phyloP scores from a whole-genome alignment of 2,329 filamentous ascomycete species.

The Fusarium vanettenii region DNA sequence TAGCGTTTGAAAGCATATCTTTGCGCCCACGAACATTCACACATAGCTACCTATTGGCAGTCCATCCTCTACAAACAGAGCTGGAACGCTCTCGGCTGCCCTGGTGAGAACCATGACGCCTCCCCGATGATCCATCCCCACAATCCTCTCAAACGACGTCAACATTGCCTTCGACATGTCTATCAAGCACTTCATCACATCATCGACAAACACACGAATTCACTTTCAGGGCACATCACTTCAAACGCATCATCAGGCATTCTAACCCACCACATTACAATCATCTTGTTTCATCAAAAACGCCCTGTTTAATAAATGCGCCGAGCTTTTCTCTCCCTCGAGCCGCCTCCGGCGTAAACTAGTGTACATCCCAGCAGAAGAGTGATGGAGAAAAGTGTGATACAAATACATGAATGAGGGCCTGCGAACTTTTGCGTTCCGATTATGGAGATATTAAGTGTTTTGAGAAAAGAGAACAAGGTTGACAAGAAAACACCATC shows the following conservation, averaged over 20 bases:
- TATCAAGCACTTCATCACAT: neutral
- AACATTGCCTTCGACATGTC: neutral
- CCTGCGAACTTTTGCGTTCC: constrained; percentile 43
- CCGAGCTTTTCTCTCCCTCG: constrained; percentile 48
- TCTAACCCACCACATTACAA: constrained; percentile 7
- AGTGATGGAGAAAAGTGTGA: constrained; percentile 47
- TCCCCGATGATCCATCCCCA: constrained; percentile 8
- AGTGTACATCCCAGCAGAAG: constrained; percentile 52
- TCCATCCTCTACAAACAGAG: neutral
- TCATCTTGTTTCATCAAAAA: constrained; percentile 41
- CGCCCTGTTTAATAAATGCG: constrained; percentile 49
- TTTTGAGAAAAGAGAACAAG: constrained; percentile 44
- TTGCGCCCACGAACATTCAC: neutral
- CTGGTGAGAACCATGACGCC: constrained; percentile 12
- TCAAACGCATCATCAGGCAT: constrained; percentile 3
- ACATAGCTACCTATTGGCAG: neutral
- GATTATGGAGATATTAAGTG: constrained; percentile 47
- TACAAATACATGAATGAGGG: constrained; percentile 51
- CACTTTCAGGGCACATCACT: neutral
- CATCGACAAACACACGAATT: neutral
- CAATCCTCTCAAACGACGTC: neutral
- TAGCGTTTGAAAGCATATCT: neutral
- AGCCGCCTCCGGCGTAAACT: constrained; percentile 48
- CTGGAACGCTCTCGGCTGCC: neutral
- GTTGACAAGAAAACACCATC: constrained; percentile 43